phyloP scores from a whole-genome alignment of 1,284 basidiomycete genomes.

The Fistulinella cinereoalba region DNA sequence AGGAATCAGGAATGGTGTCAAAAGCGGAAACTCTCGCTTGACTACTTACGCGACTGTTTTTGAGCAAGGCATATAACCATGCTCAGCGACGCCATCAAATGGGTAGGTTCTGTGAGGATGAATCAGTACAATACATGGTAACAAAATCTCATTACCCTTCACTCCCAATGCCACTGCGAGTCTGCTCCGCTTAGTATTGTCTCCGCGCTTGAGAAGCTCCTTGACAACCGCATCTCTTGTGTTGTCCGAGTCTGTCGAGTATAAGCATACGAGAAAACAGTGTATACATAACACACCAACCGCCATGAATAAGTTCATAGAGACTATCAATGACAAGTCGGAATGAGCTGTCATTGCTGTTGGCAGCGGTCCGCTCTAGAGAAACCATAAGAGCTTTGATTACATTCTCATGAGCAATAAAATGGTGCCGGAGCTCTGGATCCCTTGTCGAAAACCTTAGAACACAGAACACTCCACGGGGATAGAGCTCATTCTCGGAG shows the following conservation, averaged over 20 bases:
- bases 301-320: not conserved
- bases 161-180: conserved; percentile 2
- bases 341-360: not conserved
- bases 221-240: not conserved
- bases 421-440: not conserved
- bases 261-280: not conserved
- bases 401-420: not conserved
- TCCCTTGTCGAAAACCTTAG: conserved; percentile 4
- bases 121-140: not conserved
- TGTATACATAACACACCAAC: not conserved
- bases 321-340: conserved; percentile 5
- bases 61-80: conserved; percentile 3
- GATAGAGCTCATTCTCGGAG: not conserved
- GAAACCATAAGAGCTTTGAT: not conserved
- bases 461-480: not conserved
- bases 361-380: not conserved
- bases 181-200: not conserved
- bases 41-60: not conserved
- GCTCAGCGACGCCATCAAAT: conserved; percentile 5
- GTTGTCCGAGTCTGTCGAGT: not conserved
- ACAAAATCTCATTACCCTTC: not conserved
- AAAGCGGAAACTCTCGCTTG: too few relatives aligned
- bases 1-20: too few relatives aligned
- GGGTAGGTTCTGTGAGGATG: not conserved
- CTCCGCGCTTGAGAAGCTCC: not conserved